Evolutionary conservation across 106 monocot genomes (phyloP).

Genomic region (Hemerocallis citrina): DNA sequence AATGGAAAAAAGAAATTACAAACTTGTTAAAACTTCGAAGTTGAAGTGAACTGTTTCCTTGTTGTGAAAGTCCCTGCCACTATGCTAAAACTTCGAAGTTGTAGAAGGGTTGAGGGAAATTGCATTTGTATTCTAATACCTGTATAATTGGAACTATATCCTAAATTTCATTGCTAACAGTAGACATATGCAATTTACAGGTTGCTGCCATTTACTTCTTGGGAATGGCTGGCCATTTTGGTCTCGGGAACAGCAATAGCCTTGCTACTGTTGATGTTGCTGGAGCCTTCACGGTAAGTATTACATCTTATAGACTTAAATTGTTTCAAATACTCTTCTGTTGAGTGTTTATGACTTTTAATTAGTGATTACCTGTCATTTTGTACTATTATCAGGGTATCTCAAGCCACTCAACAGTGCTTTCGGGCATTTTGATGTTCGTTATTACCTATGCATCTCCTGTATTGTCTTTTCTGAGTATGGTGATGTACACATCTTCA

Average conservation of each 20-base stretch:
- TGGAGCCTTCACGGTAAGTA: conserved; percentile 84
- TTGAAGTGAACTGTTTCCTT: too few species aligned
- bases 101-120: too few species aligned
- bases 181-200: conserved; percentile 26
- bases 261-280: conserved; percentile 96
- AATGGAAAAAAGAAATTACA: too few species aligned
- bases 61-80: too few species aligned
- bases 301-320: not conserved
- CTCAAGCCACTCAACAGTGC: conserved; percentile 64
- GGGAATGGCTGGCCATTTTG: conserved; percentile 92
- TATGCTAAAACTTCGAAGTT: too few species aligned
- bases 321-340: conserved; percentile 2
- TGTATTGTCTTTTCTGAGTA: conserved; percentile 47
- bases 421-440: conserved; percentile 88
- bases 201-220: conserved; percentile 72
- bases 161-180: not conserved
- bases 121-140: too few species aligned
- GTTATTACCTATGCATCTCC: conserved; percentile 76
- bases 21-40: too few species aligned
- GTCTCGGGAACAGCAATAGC: conserved; percentile 88
- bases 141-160: not conserved
- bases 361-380: conserved; percentile 9
- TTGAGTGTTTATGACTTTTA: not conserved
- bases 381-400: conserved; percentile 58
- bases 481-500: conserved; percentile 40